phyloP scores from a whole-genome alignment of 495 filamentous ascomycete genomes.

The Penicillium cinerascens region DNA sequence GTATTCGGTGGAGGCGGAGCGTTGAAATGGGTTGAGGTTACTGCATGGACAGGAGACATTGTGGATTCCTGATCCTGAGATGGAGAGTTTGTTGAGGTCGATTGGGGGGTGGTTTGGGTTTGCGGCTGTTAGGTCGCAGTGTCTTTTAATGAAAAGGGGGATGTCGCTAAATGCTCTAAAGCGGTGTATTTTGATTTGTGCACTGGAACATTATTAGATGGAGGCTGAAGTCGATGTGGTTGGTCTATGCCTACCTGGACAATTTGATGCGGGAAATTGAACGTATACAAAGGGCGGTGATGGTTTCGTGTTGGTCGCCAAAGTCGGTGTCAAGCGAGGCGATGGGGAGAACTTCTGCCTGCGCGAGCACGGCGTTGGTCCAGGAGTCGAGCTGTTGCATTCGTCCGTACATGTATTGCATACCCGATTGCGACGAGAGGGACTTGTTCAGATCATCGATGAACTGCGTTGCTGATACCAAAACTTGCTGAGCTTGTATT shows the following conservation, averaged over 20 bases:
- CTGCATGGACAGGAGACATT: conserved; percentile 36
- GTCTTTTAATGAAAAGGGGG: conserved; percentile 55
- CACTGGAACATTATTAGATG: conserved; percentile 31
- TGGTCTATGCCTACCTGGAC: conserved; percentile 41
- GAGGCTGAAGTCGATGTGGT: not conserved
- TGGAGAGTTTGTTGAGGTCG: conserved; percentile 24
- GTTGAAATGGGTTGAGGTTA: conserved; percentile 31
- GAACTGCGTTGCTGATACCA: conserved; percentile 54
- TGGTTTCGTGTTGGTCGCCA: conserved; percentile 41
- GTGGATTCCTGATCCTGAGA: conserved; percentile 23
- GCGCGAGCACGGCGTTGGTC: conserved; percentile 45
- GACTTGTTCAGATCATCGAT: conserved; percentile 50
- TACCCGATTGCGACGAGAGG: conserved; percentile 32
- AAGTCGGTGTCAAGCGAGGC: conserved; percentile 36
- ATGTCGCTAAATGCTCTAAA: conserved; percentile 59
- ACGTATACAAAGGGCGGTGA: conserved; percentile 49
- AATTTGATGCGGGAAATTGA: conserved; percentile 56
- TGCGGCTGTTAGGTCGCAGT: conserved; percentile 52
- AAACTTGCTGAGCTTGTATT: conserved; percentile 55
- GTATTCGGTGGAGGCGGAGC: conserved; percentile 35
- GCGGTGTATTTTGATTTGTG: conserved; percentile 58
- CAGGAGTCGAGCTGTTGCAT: conserved; percentile 55
- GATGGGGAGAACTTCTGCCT: conserved; percentile 43
- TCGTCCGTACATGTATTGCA: conserved; percentile 47
- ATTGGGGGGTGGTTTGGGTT: conserved; percentile 24